Percentiles rank a stretch among this genome's conserved stretches.
Conservation (phyloP, 768 basidiomycete genomes). For the Lentinula sp. region DNA sequence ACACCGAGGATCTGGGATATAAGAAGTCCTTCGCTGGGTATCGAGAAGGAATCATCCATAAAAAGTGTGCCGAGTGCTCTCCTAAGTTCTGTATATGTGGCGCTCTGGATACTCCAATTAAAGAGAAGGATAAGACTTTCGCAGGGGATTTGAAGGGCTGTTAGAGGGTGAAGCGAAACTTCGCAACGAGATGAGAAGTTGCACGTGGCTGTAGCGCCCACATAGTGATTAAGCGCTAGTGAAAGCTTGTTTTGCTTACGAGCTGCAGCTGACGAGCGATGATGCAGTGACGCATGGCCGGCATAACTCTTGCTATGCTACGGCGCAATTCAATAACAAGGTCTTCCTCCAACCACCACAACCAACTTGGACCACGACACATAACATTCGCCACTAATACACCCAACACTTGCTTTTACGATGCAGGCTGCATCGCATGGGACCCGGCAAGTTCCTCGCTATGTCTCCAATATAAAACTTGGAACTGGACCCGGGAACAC, state of each 20-base stretch:
- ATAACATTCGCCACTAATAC: not conserved
- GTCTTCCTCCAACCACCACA: not conserved
- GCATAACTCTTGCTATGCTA: too few relatives aligned
- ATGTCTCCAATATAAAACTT: constrained; percentile 26
- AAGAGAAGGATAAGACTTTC: not conserved
- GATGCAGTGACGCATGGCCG: not conserved
- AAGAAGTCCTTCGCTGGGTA: not conserved
- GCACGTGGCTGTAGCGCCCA: not conserved
- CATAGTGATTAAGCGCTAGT: not conserved
- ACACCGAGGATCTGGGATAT: constrained; percentile 56
- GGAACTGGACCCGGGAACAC: constrained; percentile 6
- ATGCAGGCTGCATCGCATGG: constrained; percentile 46
- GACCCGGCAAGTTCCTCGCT: constrained; percentile 32
- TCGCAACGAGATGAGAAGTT: not conserved
- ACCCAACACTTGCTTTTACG: constrained; percentile 1
- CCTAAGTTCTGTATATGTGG: not conserved
- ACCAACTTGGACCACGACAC: not conserved
- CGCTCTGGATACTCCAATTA: not conserved
- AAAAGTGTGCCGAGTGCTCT: not conserved
- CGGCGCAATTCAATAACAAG: not conserved
- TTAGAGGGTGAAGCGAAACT: not conserved
- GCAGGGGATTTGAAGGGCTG: not conserved
- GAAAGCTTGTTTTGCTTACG: not conserved
- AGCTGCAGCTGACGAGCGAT: not conserved
- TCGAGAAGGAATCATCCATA: not conserved